Evolutionary conservation across 352 stramenopile genomes (phyloP), one percentile per base, ranked within the genome.

Genomic region (Pythium rhizo-oryzae): DNA sequence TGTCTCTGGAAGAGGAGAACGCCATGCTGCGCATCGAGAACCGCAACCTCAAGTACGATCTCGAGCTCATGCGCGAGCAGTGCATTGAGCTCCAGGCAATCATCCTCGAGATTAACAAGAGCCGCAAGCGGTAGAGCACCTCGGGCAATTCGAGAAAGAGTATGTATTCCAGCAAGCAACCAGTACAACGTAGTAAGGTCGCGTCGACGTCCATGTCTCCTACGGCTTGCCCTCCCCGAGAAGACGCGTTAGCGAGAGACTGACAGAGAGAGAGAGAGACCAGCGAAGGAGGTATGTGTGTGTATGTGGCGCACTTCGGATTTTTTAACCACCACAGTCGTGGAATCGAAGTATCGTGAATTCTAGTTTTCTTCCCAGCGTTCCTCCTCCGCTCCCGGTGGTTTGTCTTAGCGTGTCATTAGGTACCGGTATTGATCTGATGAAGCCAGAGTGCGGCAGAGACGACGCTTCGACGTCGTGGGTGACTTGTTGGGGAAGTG

Each of bases 31-130:
- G 90, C 61, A 90, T 92, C 52, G 87, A 95, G 74, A 95, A 95
- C 71, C 87, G 85, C 53, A 95, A 95, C 71, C 71, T 95, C 59
- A 90, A 91, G 70, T 95, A 93, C 77, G 87, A 95, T 61, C 70
- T 95, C 7, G 87, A 95, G 79, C 79, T 95, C 52, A 95, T 95
- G 87, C 87, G 87, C 33, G 87, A 95, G 71, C 87, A 95, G 76
- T 95, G 87, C 68, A 93, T 95, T 54, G 87, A 95, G 65, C 64
- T 95, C 55, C 87, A 95, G 57, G 81, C 87, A 56, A 95, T 95
- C 70, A 95, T 95, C 60, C 80, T 95, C 49, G 87, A 95, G 81
- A 95, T 95, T 74, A 93, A 95, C 84, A 92, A 92, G 76, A 93
- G 87, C 67, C 83, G 87, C 56, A 94, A 94, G 79, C 82, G 87